Conservation (phyloP, 352 stramenopile species). For the Achlya hypogyna region DNA sequence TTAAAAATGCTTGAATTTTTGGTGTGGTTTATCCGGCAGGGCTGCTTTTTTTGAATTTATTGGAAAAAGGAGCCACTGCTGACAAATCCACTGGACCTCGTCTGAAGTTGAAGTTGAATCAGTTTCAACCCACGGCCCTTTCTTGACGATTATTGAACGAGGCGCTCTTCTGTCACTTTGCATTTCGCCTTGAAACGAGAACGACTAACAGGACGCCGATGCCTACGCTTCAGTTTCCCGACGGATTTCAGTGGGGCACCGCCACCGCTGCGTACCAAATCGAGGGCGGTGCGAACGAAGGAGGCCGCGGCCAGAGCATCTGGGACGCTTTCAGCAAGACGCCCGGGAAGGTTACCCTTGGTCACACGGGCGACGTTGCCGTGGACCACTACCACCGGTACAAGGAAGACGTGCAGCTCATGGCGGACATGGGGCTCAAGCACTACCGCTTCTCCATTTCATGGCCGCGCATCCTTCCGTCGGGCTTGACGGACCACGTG, state of each 20-base stretch:
- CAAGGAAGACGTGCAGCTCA: conserved; percentile 84
- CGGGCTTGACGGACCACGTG: conserved; percentile 43
- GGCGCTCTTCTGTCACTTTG: too few species aligned
- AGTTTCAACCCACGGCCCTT: too few species aligned
- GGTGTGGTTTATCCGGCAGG: too few species aligned
- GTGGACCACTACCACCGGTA: conserved; percentile 88
- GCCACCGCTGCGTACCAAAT: conserved; percentile 90
- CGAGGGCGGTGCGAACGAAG: conserved; percentile 81
- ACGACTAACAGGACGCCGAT: background rate
- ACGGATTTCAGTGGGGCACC: conserved; percentile 76
- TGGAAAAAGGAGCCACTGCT: too few species aligned
- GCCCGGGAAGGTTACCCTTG: conserved; percentile 48
- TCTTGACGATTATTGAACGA: too few species aligned
- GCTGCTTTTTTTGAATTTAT: too few species aligned
- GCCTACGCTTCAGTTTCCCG: conserved; percentile 26
- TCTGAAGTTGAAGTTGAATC: too few species aligned
- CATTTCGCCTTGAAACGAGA: background rate
- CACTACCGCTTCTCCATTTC: conserved; percentile 87
- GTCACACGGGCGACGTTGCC: conserved; percentile 73
- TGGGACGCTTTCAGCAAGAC: conserved; percentile 86
- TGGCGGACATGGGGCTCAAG: conserved; percentile 84
- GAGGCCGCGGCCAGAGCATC: conserved; percentile 73
- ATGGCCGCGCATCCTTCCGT: conserved; percentile 87
- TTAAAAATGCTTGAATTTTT: too few species aligned
- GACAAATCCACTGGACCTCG: too few species aligned